Conservation (phyloP, 2,329 filamentous ascomycete genomes). For the Alternaria ethzedia region DNA sequence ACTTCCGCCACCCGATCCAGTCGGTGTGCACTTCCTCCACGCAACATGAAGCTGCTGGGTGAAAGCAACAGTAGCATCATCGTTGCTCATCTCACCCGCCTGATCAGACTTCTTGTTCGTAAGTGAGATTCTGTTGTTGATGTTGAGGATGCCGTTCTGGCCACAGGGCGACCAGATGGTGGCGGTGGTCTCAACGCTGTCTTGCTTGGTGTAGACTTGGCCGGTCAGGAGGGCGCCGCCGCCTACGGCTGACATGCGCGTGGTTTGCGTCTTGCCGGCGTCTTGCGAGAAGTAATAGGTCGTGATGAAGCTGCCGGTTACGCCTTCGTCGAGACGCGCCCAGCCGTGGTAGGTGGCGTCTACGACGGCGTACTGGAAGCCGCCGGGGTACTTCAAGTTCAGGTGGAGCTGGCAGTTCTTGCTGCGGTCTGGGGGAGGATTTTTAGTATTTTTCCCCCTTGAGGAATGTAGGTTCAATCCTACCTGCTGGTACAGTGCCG, state of each 20-base stretch:
- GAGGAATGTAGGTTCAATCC: neutral
- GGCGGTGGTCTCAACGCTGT: conserved; percentile 46
- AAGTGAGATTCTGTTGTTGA: conserved; percentile 43
- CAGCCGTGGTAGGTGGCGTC: conserved; percentile 48
- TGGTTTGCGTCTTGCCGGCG: conserved; percentile 36
- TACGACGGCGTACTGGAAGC: conserved; percentile 48
- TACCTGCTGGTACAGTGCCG: conserved; percentile 16
- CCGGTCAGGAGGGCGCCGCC: conserved; percentile 49
- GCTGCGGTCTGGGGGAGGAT: conserved; percentile 32
- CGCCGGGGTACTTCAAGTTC: conserved; percentile 45
- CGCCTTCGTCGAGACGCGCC: conserved; percentile 41
- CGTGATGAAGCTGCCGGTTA: conserved; percentile 44
- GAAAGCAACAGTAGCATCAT: conserved; percentile 45
- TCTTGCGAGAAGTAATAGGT: conserved; percentile 49
- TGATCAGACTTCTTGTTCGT: conserved; percentile 27
- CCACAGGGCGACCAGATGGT: conserved; percentile 45
- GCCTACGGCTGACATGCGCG: conserved; percentile 31
- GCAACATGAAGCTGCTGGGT: conserved; percentile 45
- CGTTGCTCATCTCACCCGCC: conserved; percentile 40
- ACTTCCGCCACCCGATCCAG: conserved; percentile 5
- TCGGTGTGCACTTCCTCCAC: conserved; percentile 33
- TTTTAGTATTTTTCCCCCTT: neutral
- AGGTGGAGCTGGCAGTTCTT: conserved; percentile 49
- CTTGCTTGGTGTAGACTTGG: conserved; percentile 55
- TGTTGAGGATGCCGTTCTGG: conserved; percentile 40